Evolutionary conservation across 345 rosid genomes (phyloP), one percentile per base, ranked within the genome.

Genomic region (Populus pruinosa): DNA sequence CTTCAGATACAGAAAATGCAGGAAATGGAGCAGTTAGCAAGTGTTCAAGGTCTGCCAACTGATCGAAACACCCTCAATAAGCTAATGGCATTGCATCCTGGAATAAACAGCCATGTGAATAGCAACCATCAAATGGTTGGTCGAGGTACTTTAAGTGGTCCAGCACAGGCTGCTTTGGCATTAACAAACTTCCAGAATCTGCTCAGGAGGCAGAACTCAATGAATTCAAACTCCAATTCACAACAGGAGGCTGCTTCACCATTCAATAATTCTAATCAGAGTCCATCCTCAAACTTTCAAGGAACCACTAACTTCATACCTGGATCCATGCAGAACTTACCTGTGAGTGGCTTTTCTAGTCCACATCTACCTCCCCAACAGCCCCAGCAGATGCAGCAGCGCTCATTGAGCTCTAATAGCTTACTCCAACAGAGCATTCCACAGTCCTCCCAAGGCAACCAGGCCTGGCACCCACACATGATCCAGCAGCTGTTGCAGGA

Each of bases 111-210:
- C 74, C 90, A 86, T 11, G 83, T 89, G 83, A 85, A 74, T 80
- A 86, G 77, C 73, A 87, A 79, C 83, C 89, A 79, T 82, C 86
- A 83, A 71, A 78, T 90, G 87, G 86, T 62, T 73, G 78, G 84
- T 76, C 89, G 96, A 39, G 95, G 94, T 71, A 76, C 89, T 64
- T 82, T 89, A 71, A 89, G 86, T 41, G 93, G 93, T 75, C 81
- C 98, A n/a, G 87, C 96, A 20, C 97, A 91, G 85, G 93, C 98
- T 68, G 92, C 97, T 16, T 76, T 89, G 83, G 95, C 95, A 1
- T 90, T 93, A 61, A 81, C 91, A 73, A 92, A 85, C 84, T 93
- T 90, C 86, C 94, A 93, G 84, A 87, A 87, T 83, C 56, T 89
- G 84, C 87, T 92, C 25, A 85, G 84, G 91, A 87, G 94, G 84